A percentile compares a stretch with the other conserved stretches of the same genome.
These are phyloP conservation scores for Phylloporus scabripes DNA, from an alignment of 768 basidiomycete species.

Conservation along the genomic window DNA sequence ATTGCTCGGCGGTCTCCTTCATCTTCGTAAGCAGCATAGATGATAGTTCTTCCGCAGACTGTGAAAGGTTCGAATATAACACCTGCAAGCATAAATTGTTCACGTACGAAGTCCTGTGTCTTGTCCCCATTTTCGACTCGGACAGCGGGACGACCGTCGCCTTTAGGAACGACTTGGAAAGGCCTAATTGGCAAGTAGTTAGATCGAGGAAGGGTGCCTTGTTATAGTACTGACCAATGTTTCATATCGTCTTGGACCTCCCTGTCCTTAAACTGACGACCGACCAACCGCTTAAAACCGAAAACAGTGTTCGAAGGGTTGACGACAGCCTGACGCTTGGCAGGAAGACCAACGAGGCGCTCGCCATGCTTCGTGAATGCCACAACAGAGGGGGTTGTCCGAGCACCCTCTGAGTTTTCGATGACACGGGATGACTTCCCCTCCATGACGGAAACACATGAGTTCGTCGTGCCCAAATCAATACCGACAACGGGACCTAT, in stretches of 20 bases:
- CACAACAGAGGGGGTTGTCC: slow-evolving; percentile 97
- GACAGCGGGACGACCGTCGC: slow-evolving; percentile 74
- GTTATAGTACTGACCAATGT: slow-evolving; percentile 57
- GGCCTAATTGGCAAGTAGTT: slow-evolving; percentile 47
- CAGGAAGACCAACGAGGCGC: slow-evolving; percentile 91
- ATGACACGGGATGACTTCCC: slow-evolving; percentile 92
- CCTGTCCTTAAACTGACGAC: slow-evolving; percentile 86
- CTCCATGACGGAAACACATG: slow-evolving; percentile 93
- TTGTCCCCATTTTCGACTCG: slow-evolving; percentile 85
- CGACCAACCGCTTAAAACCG: slow-evolving; percentile 91
- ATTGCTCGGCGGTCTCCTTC: slow-evolving; percentile 94
- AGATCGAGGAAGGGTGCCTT: neutral
- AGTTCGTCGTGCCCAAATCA: slow-evolving; percentile 92
- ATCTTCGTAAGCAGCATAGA: slow-evolving; percentile 89
- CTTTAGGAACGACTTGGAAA: slow-evolving; percentile 67
- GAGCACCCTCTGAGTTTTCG: slow-evolving; percentile 95
- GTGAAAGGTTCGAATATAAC: slow-evolving; percentile 16
- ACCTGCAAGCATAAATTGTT: neutral
- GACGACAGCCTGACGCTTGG: slow-evolving; percentile 95
- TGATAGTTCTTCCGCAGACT: slow-evolving; percentile 84
- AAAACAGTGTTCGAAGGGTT: slow-evolving; percentile 93
- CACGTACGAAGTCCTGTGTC: slow-evolving; percentile 68
- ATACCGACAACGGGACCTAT: slow-evolving; percentile 90
- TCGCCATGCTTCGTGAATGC: slow-evolving; percentile 99
- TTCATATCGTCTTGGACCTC: slow-evolving; percentile 90